Evolutionary conservation across 2,329 filamentous ascomycete species (phyloP), one percentile per base, ranked within the genome.

Genomic region (Stemphylium lycopersici): DNA sequence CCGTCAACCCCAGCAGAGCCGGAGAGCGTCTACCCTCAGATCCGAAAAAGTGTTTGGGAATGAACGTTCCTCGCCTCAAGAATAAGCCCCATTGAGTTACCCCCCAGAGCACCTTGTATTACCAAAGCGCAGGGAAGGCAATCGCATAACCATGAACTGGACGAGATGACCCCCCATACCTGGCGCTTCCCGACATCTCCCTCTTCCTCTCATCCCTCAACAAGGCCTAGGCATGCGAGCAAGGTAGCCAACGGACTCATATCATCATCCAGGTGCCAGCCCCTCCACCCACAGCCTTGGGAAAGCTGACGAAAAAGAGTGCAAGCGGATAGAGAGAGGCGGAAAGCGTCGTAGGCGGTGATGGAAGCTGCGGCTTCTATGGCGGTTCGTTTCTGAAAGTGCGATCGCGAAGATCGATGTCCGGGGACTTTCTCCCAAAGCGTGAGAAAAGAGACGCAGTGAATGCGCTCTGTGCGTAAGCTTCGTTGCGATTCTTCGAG

Each of bases 341-440:
- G 69, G 71, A 78, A 74, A 66, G 74, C 73, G 73, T 76, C 52
- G 63, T 49, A 56, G 40, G 47, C 57, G 77, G 79, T 78, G 79
- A 79, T 47, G 79, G 82, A 84, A 86, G 85, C 91, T 91, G 90
- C 92, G 24, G 92, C 93, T 96, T 96, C 88, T 97, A 93, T 96
- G 93, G 92, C 93, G 93, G 91, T 91, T 93, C 91, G 90, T 97
- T 96, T 96, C 91, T 91, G 91, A 93, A 73, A 65, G 85, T 77
- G 79, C 76, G 80, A 59, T 81, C 62, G 59, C 48, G 33, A 80
- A 76, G 79, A 67, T 83, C 84, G 80, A 61, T 88, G 93, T 97
- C 93, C 93, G 93, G 93, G 93, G 93, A 98, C 93, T 98, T 98
- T 98, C 93, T 96, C 93, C 93, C 92, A 95, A 97, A 97, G 93